Base-by-base conservation (phyloP, 2,329 filamentous ascomycete genomes). In the Claviceps maximensis region DNA sequence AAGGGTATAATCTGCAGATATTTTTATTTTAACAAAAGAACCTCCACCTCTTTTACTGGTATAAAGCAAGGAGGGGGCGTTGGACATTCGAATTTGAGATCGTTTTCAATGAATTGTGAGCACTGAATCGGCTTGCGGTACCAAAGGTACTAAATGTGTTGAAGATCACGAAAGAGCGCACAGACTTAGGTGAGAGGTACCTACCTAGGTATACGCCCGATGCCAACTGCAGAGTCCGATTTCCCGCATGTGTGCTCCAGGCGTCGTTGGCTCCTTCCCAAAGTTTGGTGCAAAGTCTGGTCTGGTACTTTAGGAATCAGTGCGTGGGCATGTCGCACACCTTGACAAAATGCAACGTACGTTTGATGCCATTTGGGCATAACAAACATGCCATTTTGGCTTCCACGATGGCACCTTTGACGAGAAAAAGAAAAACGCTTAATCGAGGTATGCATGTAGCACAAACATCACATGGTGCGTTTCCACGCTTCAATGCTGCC, bases 361-460 rank as follows among this genome's bases (percentile, higher is more conserved):
- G 13, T 15, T 2, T 38, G 15, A 7, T 13, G 4, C 21, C 19
- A 36, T 31, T 41, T 10, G 12, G 19, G 41, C 13, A 25, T 23
- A 2, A 44, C 2, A 25, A 2, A 23, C 27, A 44, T 9, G 19
- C 42, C 19, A 7, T 46, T 33, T 36, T n/a, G 10, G 8, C 38
- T 40, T 31, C 13, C 27, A 29, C 19, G 4, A 67, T 67, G 65
- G 58, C 64, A 5, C 59, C 61, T 15, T 54, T 48, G 48, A 59
- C 59, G 12, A 55, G 61, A n/a, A 66, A 64, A 44, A 61, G 62
- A 53, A 65, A 59, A 29, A 45, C 41, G 7, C 58, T 59, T 7
- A 52, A 49, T 17, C 58, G 54, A 6, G 62, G 65, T 62, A 48
- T 47, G 57, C 47, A 21, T 31, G n/a, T 27, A 33, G 17, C 36